These are phyloP conservation scores for Corymbia maculata DNA, from an alignment of 345 rosid species.

Conservation along the genomic window DNA sequence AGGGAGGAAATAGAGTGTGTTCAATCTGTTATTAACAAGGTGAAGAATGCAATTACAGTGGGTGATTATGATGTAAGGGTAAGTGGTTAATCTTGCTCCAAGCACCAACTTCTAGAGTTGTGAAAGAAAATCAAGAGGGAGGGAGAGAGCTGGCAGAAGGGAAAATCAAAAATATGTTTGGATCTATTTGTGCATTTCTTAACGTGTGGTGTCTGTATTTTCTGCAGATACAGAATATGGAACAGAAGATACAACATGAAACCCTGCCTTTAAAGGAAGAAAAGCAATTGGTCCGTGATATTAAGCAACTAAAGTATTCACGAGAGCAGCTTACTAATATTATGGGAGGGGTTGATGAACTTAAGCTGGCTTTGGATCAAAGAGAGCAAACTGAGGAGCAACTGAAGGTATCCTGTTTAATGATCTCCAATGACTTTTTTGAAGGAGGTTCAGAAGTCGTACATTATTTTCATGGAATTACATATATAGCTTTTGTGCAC, in stretches of 20 bases:
- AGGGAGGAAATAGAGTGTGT: constrained; percentile 62
- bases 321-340: constrained; percentile 47
- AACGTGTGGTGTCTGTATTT: not conserved
- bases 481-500: not conserved
- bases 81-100: not conserved
- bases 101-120: not conserved
- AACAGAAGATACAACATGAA: constrained; percentile 64
- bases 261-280: constrained; percentile 69
- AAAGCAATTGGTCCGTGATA: constrained; percentile 58
- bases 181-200: not conserved
- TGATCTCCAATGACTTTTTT: not conserved
- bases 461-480: not conserved
- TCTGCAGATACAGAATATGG: constrained; percentile 54
- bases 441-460: not conserved
- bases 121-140: not conserved
- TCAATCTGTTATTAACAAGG: constrained; percentile 35
- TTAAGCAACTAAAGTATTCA: constrained; percentile 48
- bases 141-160: not conserved
- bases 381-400: constrained; percentile 59
- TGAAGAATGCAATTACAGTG: constrained; percentile 36
- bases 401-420: constrained; percentile 47
- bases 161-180: not conserved
- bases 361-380: constrained; percentile 48
- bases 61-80: constrained; percentile 64
- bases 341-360: constrained; percentile 51